Conservation (phyloP, 78 protist genomes). For the Planoprotostelium fungivorum region DNA sequence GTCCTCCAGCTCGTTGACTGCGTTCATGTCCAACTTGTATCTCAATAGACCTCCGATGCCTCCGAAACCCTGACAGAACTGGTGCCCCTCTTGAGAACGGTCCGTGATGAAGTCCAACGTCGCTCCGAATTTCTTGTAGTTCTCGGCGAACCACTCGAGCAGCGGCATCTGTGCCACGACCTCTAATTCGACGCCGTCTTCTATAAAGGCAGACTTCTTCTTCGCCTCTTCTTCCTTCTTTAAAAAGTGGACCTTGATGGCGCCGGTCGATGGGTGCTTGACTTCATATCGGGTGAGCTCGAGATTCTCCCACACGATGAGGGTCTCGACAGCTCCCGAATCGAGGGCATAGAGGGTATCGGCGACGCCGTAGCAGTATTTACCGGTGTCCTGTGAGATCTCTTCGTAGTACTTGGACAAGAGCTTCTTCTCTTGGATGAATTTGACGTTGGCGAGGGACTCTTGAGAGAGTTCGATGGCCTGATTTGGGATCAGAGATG, state of each 20-base stretch:
- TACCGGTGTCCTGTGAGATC: slow-evolving; percentile 95
- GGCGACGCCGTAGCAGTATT: slow-evolving; percentile 91
- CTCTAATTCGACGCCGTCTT: slow-evolving; percentile 79
- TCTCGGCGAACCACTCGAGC: slow-evolving; percentile 95
- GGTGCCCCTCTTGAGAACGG: slow-evolving; percentile 97
- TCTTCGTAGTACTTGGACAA: slow-evolving; percentile 95
- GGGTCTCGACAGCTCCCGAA: slow-evolving; percentile 89
- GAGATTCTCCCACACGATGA: slow-evolving; percentile 94
- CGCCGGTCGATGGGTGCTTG: slow-evolving; percentile 40
- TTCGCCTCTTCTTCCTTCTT: slow-evolving; percentile 70
- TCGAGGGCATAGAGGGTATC: slow-evolving; percentile 93
- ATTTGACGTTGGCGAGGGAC: slow-evolving; percentile 88
- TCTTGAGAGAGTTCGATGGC: slow-evolving; percentile 98
- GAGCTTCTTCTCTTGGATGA: slow-evolving; percentile 96
- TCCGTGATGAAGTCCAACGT: slow-evolving; percentile 94
- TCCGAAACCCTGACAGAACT: slow-evolving; percentile 97
- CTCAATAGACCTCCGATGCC: slow-evolving; percentile 96
- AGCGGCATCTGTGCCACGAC: slow-evolving; percentile 63
- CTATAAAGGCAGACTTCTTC: slow-evolving; percentile 31
- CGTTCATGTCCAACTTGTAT: slow-evolving; percentile 66
- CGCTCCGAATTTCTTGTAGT: slow-evolving; percentile 91
- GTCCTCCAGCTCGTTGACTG: not conserved
- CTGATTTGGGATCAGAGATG: slow-evolving; percentile 33
- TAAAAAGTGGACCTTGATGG: slow-evolving; percentile 40
- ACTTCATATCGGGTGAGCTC: slow-evolving; percentile 49